These are phyloP conservation scores for Candida anglica DNA, from an alignment of 805 yeast species.

Conservation along the genomic window DNA sequence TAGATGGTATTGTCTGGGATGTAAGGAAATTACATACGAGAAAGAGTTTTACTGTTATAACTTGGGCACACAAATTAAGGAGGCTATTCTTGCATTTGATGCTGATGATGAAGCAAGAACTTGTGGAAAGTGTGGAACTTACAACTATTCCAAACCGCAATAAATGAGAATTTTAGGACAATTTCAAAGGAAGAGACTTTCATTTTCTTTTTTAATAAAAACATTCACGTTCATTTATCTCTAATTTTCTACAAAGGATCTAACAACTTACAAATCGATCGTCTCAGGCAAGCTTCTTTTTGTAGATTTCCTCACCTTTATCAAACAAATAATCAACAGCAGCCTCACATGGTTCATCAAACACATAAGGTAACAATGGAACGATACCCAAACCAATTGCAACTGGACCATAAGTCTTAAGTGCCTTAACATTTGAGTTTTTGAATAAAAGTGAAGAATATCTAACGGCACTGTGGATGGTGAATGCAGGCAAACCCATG, in stretches of 20 bases:
- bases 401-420: constrained; percentile 72
- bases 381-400: constrained; percentile 74
- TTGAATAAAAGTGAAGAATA: constrained; percentile 63
- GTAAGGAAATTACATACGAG: constrained; percentile 65
- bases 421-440: constrained; percentile 41
- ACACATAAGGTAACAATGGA: constrained; percentile 71
- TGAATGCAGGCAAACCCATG: constrained; percentile 84
- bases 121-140: constrained; percentile 70
- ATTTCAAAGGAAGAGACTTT: too few relatives aligned
- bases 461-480: constrained; percentile 73
- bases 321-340: constrained; percentile 62
- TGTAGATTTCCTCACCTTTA: constrained; percentile 36
- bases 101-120: constrained; percentile 59
- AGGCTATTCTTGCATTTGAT: constrained; percentile 71
- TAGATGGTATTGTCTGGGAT: constrained; percentile 83
- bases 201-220: too few relatives aligned
- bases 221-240: too few relatives aligned
- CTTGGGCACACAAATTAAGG: constrained; percentile 87
- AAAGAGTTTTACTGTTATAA: constrained; percentile 70
- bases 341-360: constrained; percentile 79
- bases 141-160: constrained; percentile 62
- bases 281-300: constrained; percentile 6
- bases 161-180: neutral
- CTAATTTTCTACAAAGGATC: neutral
- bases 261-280: neutral